Percentiles rank a stretch among this genome's conserved stretches.
Evolutionary conservation across 2,329 filamentous ascomycete genomes (phyloP).

Genomic region (Trichoderma arundinaceum): DNA sequence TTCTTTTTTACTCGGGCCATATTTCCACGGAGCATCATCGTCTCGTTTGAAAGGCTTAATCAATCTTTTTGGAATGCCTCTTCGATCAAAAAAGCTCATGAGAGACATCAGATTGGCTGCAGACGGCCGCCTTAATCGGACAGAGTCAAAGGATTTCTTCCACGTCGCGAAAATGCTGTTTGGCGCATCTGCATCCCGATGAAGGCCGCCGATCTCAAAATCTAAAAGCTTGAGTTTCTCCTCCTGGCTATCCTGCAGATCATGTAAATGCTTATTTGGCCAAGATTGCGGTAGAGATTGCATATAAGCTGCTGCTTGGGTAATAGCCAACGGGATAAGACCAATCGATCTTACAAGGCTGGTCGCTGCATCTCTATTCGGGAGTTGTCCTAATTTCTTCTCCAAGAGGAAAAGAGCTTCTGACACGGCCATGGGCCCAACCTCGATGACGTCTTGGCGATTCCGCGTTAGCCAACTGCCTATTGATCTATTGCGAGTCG

Average conservation of each 20-base stretch:
- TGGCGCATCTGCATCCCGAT: not conserved
- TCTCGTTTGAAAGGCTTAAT: not conserved
- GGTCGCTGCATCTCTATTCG: not conserved
- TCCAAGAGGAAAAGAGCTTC: not conserved
- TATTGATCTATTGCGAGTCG: not conserved
- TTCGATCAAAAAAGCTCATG: conserved; percentile 54
- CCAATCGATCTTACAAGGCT: not conserved
- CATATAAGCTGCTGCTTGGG: conserved; percentile 8
- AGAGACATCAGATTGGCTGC: conserved; percentile 52
- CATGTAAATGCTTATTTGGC: not conserved
- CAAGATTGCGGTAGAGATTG: not conserved
- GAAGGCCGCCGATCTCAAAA: not conserved
- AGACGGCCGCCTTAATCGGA: conserved; percentile 41
- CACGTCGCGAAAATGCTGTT: conserved; percentile 5
- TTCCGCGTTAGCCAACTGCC: not conserved
- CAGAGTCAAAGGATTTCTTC: conserved; percentile 39
- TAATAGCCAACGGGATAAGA: not conserved
- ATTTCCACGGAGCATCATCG: not conserved
- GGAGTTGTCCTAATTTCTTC: not conserved
- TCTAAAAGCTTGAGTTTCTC: conserved; percentile 18
- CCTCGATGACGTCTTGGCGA: not conserved
- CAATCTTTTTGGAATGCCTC: conserved; percentile 46
- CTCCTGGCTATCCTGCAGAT: conserved; percentile 22
- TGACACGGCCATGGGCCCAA: not conserved
- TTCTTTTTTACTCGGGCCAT: not conserved